Conservation (phyloP, 78 protist species). For the Dictyostelium capitatum region DNA sequence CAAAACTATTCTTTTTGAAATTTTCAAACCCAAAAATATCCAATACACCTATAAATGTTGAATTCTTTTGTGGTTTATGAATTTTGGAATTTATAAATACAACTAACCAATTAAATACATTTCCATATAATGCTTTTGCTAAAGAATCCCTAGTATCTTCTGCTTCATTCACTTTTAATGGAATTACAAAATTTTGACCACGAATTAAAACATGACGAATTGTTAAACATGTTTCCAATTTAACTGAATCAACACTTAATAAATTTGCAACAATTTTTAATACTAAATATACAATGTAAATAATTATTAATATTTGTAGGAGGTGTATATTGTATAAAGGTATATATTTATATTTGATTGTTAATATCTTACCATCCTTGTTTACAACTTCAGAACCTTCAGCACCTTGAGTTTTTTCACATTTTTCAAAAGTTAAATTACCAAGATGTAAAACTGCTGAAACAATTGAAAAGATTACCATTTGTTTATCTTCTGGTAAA, state of each 20-base stretch:
- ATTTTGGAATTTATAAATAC: constrained; percentile 78
- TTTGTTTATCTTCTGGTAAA: constrained; percentile 80
- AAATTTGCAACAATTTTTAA: constrained; percentile 68
- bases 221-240: constrained; percentile 65
- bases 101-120: constrained; percentile 88
- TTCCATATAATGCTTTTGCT: constrained; percentile 91
- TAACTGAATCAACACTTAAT: constrained; percentile 51
- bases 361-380: constrained; percentile 55
- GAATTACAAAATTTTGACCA: constrained; percentile 85
- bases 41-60: constrained; percentile 89
- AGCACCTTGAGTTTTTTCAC: constrained; percentile 76
- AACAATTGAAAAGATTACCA: constrained; percentile 62
- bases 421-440: constrained; percentile 70
- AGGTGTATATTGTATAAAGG: too few species aligned
- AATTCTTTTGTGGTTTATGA: constrained; percentile 73
- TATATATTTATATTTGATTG: too few species aligned
- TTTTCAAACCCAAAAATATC: constrained; percentile 96
- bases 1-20: constrained; percentile 90
- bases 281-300: too few species aligned
- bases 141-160: constrained; percentile 87
- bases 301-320: not conserved
- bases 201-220: constrained; percentile 73
- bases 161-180: constrained; percentile 84
- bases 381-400: constrained; percentile 71
- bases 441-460: constrained; percentile 83